phyloP scores from a whole-genome alignment of 1,284 basidiomycete genomes.

The Rhodotorula mucilaginosa region DNA sequence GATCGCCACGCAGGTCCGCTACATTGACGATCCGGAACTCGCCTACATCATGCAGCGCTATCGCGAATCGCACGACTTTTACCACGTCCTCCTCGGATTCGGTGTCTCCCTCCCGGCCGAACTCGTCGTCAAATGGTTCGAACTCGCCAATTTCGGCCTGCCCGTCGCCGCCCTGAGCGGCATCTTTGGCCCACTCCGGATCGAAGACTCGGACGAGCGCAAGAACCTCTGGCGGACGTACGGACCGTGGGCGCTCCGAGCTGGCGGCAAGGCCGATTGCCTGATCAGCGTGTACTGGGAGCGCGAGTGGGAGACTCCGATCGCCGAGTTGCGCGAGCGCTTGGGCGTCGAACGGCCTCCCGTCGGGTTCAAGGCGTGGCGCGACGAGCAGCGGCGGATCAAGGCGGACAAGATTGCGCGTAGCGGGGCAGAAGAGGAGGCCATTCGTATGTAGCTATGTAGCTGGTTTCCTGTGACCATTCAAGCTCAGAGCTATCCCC shows the following conservation, averaged over 20 bases:
- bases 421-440: background rate
- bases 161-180: constrained; percentile 84
- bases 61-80: constrained; percentile 60
- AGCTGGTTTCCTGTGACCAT: too few species aligned
- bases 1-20: constrained; percentile 66
- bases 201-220: constrained; percentile 56
- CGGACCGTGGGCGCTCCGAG: constrained; percentile 83
- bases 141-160: constrained; percentile 86
- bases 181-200: constrained; percentile 60
- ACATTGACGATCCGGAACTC: constrained; percentile 86
- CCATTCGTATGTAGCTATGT: background rate
- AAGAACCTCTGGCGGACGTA: constrained; percentile 66
- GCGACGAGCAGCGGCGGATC: constrained; percentile 49
- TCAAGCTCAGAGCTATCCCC: too few species aligned
- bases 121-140: constrained; percentile 93
- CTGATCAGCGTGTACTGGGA: constrained; percentile 96
- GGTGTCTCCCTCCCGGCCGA: constrained; percentile 78
- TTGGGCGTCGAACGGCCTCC: constrained; percentile 62
- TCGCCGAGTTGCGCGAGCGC: constrained; percentile 74
- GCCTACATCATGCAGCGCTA: constrained; percentile 98
- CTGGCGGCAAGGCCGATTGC: constrained; percentile 64
- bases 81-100: constrained; percentile 48
- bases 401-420: constrained; percentile 40
- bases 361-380: constrained; percentile 50
- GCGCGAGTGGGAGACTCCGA: constrained; percentile 79